Conservation (phyloP, 768 basidiomycete genomes). For the Tylopilus subfusipes region DNA sequence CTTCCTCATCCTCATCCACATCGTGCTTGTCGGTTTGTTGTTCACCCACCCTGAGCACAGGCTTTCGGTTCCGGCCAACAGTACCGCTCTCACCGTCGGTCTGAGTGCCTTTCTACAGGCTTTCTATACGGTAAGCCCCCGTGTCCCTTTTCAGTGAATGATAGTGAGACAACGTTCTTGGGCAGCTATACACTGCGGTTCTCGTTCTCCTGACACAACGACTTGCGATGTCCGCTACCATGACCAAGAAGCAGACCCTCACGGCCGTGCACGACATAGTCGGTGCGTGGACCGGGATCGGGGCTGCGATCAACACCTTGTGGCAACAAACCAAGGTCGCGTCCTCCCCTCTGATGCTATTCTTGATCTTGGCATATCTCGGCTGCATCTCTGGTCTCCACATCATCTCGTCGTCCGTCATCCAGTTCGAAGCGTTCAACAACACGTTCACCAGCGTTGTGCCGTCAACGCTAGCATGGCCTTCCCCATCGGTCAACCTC, state of each 20-base stretch:
- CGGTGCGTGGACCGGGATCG: constrained; percentile 24
- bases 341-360: background rate
- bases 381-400: constrained; percentile 17
- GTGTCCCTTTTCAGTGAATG: too few relatives aligned
- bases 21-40: too few relatives aligned
- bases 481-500: background rate
- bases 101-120: too few relatives aligned
- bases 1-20: too few relatives aligned
- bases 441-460: background rate
- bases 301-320: constrained; percentile 13
- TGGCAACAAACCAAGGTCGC: constrained; percentile 21
- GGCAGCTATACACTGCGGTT: background rate
- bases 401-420: constrained; percentile 4
- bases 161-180: too few relatives aligned
- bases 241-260: constrained; percentile 12
- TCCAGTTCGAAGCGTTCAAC: background rate
- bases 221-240: constrained; percentile 7
- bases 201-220: constrained; percentile 4
- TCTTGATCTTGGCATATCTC: constrained; percentile 3
- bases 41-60: too few relatives aligned
- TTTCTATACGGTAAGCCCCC: too few relatives aligned
- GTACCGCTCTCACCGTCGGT: too few relatives aligned
- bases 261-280: constrained; percentile 19
- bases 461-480: background rate
- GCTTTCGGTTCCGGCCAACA: too few relatives aligned